Conservation (phyloP, 2,329 filamentous ascomycete species). For the Exophiala calicioides region DNA sequence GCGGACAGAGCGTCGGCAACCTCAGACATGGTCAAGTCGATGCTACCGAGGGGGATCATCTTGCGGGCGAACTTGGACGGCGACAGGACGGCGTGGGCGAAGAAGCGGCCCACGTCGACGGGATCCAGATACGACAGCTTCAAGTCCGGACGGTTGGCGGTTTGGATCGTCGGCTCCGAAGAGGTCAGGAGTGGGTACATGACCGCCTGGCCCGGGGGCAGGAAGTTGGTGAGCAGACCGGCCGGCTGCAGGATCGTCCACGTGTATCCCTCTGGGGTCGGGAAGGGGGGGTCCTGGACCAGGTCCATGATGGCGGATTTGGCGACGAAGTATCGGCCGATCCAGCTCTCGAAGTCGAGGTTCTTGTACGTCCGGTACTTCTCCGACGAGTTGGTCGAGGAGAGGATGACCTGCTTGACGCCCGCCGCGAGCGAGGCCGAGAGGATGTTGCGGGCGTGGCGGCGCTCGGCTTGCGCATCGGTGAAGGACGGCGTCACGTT, state of each 20-base stretch:
- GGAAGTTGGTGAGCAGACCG: slow-evolving; percentile 13
- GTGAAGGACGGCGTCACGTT: slow-evolving; percentile 15
- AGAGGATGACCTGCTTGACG: slow-evolving; percentile 13
- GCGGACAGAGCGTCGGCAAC: slow-evolving; percentile 5
- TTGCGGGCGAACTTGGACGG: slow-evolving; percentile 5
- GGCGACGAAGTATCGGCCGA: slow-evolving; percentile 3
- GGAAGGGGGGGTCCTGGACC: slow-evolving; percentile 4
- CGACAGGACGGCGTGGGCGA: slow-evolving; percentile 5
- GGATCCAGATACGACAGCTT: slow-evolving; percentile 10
- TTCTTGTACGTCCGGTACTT: not conserved
- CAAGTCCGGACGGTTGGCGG: slow-evolving; percentile 1
- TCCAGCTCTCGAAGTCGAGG: not conserved
- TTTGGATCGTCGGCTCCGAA: slow-evolving; percentile 3
- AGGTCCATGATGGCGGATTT: slow-evolving; percentile 2
- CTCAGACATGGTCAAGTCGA: slow-evolving; percentile 6
- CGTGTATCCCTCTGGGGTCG: not conserved
- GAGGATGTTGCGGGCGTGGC: slow-evolving; percentile 16
- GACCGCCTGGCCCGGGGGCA: slow-evolving; percentile 1
- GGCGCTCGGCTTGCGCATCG: slow-evolving; percentile 10
- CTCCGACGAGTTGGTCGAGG: slow-evolving; percentile 1
- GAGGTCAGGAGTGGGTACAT: slow-evolving; percentile 16
- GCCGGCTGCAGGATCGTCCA: slow-evolving; percentile 12
- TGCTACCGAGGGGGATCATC: slow-evolving; percentile 7
- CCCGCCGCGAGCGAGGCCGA: slow-evolving; percentile 2
- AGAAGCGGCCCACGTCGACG: slow-evolving; percentile 11